Evolutionary conservation across 805 yeast species (phyloP).

Genomic region (Lachancea thermotolerans): DNA sequence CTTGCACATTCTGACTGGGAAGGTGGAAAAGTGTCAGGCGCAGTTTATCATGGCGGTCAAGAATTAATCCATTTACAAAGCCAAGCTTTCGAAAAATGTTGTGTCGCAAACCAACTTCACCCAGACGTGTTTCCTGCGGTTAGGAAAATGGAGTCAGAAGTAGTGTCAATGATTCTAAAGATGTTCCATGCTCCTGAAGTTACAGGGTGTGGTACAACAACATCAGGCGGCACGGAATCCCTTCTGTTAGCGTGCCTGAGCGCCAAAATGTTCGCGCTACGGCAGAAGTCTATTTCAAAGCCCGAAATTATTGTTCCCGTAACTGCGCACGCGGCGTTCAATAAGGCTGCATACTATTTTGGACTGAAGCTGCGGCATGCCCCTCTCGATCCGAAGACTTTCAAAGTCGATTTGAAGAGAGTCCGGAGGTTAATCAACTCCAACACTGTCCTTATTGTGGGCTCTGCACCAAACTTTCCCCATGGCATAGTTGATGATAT

Average conservation of each 20-base stretch:
- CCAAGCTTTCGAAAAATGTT: constrained; percentile 63
- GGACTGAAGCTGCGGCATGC: constrained; percentile 79
- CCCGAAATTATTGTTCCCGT: constrained; percentile 89
- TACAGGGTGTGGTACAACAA: constrained; percentile 61
- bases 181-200: constrained; percentile 72
- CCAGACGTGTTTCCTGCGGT: constrained; percentile 97
- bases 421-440: constrained; percentile 60
- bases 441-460: constrained; percentile 78
- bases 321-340: constrained; percentile 92
- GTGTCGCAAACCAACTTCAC: constrained; percentile 90
- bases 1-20: constrained; percentile 75
- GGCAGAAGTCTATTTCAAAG: constrained; percentile 47
- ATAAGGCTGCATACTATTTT: constrained; percentile 87
- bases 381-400: constrained; percentile 61
- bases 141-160: constrained; percentile 93
- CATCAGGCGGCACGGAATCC: constrained; percentile 96
- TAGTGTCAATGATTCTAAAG: constrained; percentile 81
- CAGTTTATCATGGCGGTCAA: constrained; percentile 94
- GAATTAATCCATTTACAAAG: constrained; percentile 70
- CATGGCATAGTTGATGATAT: constrained; percentile 95
- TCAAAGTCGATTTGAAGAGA: constrained; percentile 55
- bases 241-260: constrained; percentile 77
- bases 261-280: constrained; percentile 71
- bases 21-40: constrained; percentile 84
- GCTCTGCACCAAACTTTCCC: constrained; percentile 96